Evolutionary conservation across 495 filamentous ascomycete genomes (phyloP), one percentile per base, ranked within the genome.

Genomic region (Podospora pseudopauciseta): DNA sequence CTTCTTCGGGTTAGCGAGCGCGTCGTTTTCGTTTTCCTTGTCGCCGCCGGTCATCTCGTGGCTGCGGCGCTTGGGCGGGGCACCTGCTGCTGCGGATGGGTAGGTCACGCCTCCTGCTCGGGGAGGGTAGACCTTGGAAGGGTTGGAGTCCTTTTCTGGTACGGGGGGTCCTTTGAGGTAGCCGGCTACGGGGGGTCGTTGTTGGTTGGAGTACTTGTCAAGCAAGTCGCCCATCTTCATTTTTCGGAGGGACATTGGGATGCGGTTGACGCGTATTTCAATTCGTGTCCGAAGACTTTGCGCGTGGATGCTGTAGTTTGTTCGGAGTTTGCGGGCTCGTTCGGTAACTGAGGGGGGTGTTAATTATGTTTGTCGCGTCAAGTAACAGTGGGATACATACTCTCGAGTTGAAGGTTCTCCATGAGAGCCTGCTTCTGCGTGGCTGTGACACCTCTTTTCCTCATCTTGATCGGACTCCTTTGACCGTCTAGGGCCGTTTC

Each of bases 181-280:
- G 19, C 26, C 20, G 11, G 69, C 49, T 5, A 11, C 56, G 16
- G 70, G n/a, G 20, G 62, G 44, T n/a, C 65, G 63, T 18, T 74
- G 70, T 32, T 71, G 28, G 19, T 18, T 63, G n/a, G 61, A 71
- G 71, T 75, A 78, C 63, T 74, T 84, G 32, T 87, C 82, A 19
- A 93, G 73, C 5, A 98, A 82, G 32, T 97, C 94, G 64, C 89
- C 89, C 87, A 99, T 94, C 58, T 86, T 97, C 34, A 85, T 86
- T 72, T 89, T 91, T 65, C 95, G 89, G 67, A 97, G 79, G 16
- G 88, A 86, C 54, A 86, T 83, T 7, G 95, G 95, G 59, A 99
- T 93, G 59, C 95, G 91, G 75, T 97, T 97, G 78, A 99, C 85
- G 76, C 95, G 92, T 78, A 97, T 90, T 81, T 98, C 94, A 32